Base-by-base conservation (phyloP, 2,329 filamentous ascomycete genomes). In the Diaporthe batatas region DNA sequence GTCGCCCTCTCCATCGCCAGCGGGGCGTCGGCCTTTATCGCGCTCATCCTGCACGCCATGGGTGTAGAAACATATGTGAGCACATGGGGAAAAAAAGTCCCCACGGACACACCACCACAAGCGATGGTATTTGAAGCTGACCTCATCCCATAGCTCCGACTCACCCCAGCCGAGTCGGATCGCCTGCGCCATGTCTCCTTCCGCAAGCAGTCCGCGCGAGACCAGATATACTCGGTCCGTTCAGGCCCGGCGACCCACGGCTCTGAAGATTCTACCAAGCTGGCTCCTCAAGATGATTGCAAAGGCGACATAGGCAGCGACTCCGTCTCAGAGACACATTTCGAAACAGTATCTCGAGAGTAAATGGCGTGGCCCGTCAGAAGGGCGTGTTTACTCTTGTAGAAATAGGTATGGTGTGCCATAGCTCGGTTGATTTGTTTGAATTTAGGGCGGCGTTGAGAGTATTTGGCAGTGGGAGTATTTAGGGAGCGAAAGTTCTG, bases 181-280 rank as follows among this genome's bases (percentile, higher is more conserved):
- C 81, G 89, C 7, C 79, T 91, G 59, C 83, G 89, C 14, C 82
- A 84, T n/a, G 83, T 91, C 1, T 88, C 86, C 7, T 90, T 89
- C 75, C 84, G 89, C 77, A 82, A 85, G 55, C 89, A 91, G 76
- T 74, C 89, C 8, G 87, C 88, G 74, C 84, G 86, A 6, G 89
- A 89, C 0, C 84, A 87, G 79, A 82, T 78, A 55, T 81, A 84
- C n/a, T 85, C 89, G 0, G 87, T 86, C 0, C 82, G 82, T 29
- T 82, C 83, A 3, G 87, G 86, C 1, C 76, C 86, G 53, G 86
- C 84, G 2, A 81, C 77, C 4, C 84, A 87, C 76, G 78, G 80
- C 4, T 77, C 83, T 34, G 84, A 83, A 2, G 83, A 86, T 71
- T 77, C 81, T 3, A 74, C 77, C 8, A 70, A 68, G 59, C 76